A percentile compares a stretch with the other conserved stretches of the same genome.
Conservation (phyloP, 2,329 filamentous ascomycete species). For the Gaeumannomyces tritici region DNA sequence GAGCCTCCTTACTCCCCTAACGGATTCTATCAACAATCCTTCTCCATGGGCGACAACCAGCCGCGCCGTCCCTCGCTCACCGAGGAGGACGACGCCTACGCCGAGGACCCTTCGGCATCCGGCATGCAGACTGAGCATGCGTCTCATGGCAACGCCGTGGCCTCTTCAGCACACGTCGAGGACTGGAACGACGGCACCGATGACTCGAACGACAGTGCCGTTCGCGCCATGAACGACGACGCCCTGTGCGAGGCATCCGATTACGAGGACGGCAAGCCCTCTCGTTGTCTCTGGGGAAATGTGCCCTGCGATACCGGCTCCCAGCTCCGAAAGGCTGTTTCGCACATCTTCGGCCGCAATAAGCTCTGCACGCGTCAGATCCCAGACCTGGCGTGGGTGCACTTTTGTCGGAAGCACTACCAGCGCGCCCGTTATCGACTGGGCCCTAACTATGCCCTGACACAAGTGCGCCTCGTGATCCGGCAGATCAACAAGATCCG, state of each 20-base stretch:
- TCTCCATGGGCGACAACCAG: neutral
- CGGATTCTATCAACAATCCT: neutral
- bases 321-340: conserved; percentile 63
- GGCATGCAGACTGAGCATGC: neutral
- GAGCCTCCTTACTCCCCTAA: conserved; percentile 5
- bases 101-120: neutral
- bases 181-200: neutral
- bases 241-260: neutral
- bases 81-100: neutral
- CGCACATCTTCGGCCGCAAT: conserved; percentile 75
- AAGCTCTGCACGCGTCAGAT: conserved; percentile 67
- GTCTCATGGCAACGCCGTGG: neutral
- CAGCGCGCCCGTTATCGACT: conserved; percentile 67
- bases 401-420: conserved; percentile 75
- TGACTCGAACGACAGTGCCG: neutral
- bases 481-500: conserved; percentile 54
- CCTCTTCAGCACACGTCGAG: neutral
- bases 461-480: conserved; percentile 55
- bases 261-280: neutral
- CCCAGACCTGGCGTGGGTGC: conserved; percentile 60
- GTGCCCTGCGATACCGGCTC: conserved; percentile 46
- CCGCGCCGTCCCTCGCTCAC: neutral
- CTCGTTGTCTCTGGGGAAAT: neutral
- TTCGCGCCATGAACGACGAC: neutral
- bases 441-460: conserved; percentile 45